phyloP scores from a whole-genome alignment of 129 eudicot species.

The Artemisia tridentata region DNA sequence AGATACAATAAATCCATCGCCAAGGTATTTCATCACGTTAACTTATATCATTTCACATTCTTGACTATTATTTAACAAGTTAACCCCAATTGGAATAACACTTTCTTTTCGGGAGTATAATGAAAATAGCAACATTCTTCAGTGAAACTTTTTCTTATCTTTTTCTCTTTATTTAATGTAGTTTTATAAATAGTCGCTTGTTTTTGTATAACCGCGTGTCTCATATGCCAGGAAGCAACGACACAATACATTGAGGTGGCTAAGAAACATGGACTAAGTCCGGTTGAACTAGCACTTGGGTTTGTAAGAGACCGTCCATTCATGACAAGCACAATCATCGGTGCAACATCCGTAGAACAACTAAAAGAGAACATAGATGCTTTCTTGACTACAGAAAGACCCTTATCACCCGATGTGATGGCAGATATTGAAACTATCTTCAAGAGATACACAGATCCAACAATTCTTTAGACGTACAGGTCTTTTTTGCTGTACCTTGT shows the following conservation, averaged over 20 bases:
- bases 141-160: no score
- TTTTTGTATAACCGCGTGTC: not conserved
- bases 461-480: slow-evolving; percentile 39
- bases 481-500: not conserved
- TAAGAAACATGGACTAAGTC: slow-evolving; percentile 75
- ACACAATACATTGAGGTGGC: slow-evolving; percentile 62
- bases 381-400: slow-evolving; percentile 60
- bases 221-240: slow-evolving; percentile 72
- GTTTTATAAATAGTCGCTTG: not conserved
- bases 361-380: slow-evolving; percentile 84
- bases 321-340: slow-evolving; percentile 81
- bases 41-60: no score
- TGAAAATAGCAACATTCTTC: no score
- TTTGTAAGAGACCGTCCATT: slow-evolving; percentile 86
- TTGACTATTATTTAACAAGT: no score
- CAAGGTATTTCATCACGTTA: slow-evolving; percentile 35
- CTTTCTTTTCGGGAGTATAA: no score
- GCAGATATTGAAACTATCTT: slow-evolving; percentile 63
- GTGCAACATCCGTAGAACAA: slow-evolving; percentile 88
- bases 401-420: slow-evolving; percentile 66
- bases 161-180: no score
- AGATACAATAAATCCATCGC: slow-evolving; percentile 66
- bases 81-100: no score
- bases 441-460: slow-evolving; percentile 85
- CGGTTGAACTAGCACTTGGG: slow-evolving; percentile 76